phyloP scores from a whole-genome alignment of 441 rosid species.

The Biscutella laevigata region DNA sequence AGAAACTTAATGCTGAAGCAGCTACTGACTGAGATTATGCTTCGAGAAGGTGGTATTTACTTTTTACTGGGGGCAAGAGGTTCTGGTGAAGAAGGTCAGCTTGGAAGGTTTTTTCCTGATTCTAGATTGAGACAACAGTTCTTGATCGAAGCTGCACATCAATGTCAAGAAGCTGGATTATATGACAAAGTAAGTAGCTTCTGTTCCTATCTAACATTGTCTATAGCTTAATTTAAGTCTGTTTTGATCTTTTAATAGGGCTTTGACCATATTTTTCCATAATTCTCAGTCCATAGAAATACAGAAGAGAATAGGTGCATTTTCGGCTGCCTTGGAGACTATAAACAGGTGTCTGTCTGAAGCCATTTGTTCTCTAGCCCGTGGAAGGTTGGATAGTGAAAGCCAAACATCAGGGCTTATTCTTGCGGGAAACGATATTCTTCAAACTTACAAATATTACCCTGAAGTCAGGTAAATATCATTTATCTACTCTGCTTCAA shows the following conservation, averaged over 20 bases:
- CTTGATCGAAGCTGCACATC: slow-evolving; percentile 79
- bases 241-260: not conserved
- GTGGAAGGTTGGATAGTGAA: slow-evolving; percentile 87
- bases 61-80: slow-evolving; percentile 79
- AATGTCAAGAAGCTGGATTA: slow-evolving; percentile 78
- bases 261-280: slow-evolving; percentile 14
- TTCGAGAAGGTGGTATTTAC: slow-evolving; percentile 76
- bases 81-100: slow-evolving; percentile 86
- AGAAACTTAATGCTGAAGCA: slow-evolving; percentile 80
- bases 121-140: slow-evolving; percentile 57
- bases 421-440: slow-evolving; percentile 76
- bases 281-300: slow-evolving; percentile 68
- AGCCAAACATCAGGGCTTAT: slow-evolving; percentile 76
- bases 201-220: slow-evolving; percentile 6
- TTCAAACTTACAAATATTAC: slow-evolving; percentile 76
- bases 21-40: slow-evolving; percentile 73
- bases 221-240: not conserved
- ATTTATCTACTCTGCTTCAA: not conserved
- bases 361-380: slow-evolving; percentile 69
- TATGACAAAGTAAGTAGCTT: slow-evolving; percentile 61
- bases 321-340: slow-evolving; percentile 77
- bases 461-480: slow-evolving; percentile 65
- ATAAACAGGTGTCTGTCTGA: slow-evolving; percentile 85
- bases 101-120: slow-evolving; percentile 63
- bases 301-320: slow-evolving; percentile 87